These are phyloP conservation scores for Casuarina glauca DNA, from an alignment of 306 rosid species.

Conservation along the genomic window DNA sequence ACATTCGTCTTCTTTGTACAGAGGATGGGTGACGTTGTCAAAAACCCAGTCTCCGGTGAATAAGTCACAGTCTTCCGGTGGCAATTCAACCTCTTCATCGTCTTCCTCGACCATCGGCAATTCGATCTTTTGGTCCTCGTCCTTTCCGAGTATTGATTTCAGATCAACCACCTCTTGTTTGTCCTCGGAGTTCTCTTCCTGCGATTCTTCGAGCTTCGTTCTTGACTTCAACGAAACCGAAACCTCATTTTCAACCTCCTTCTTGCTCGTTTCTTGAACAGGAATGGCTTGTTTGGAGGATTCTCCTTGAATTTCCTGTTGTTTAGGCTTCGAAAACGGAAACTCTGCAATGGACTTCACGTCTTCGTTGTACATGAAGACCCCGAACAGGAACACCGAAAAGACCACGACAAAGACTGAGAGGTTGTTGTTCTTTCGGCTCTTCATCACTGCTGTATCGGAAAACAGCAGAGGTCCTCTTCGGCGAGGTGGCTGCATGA, in stretches of 20 bases:
- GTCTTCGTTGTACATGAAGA: conserved; percentile 81
- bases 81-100: conserved; percentile 57
- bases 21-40: conserved; percentile 69
- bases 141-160: conserved; percentile 24
- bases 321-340: conserved; percentile 53
- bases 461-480: conserved; percentile 42
- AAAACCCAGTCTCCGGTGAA: conserved; percentile 81
- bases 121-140: conserved; percentile 45
- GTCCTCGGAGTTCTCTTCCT: conserved; percentile 40
- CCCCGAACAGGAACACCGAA: conserved; percentile 70
- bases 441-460: conserved; percentile 65
- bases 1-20: conserved; percentile 89
- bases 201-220: conserved; percentile 41
- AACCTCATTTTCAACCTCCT: conserved; percentile 21
- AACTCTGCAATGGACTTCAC: conserved; percentile 73
- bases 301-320: conserved; percentile 50
- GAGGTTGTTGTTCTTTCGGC: conserved; percentile 57
- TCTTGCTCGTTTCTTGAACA: conserved; percentile 27
- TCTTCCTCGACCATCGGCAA: conserved; percentile 32
- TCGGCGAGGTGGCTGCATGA: conserved; percentile 57
- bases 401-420: conserved; percentile 57
- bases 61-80: conserved; percentile 87
- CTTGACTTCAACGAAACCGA: conserved; percentile 38
- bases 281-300: neutral
- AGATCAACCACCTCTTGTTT: conserved; percentile 38